phyloP scores from a whole-genome alignment of 768 basidiomycete species.

The Boletus fagicola region DNA sequence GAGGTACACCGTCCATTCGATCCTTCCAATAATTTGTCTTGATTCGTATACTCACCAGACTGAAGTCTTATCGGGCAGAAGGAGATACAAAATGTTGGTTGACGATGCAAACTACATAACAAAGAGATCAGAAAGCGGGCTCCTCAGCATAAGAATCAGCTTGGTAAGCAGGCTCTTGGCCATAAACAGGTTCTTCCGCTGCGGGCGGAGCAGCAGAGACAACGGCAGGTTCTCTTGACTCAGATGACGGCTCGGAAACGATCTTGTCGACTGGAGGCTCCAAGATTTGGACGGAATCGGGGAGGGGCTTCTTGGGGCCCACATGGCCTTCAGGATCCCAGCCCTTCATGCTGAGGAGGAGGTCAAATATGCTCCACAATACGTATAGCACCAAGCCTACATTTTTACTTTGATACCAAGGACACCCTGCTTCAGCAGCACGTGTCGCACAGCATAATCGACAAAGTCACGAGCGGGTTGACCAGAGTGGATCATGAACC shows the following conservation, averaged over 20 bases:
- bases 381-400: conserved; percentile 42
- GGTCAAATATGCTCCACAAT: conserved; percentile 13
- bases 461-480: conserved; percentile 97
- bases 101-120: conserved; percentile 18
- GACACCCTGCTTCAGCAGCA: conserved; percentile 97
- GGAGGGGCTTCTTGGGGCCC: conserved; percentile 91
- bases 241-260: conserved; percentile 84
- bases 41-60: neutral
- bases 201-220: conserved; percentile 49
- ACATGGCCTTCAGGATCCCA: conserved; percentile 87
- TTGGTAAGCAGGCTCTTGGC: conserved; percentile 36
- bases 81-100: conserved; percentile 16
- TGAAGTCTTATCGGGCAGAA: neutral
- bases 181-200: conserved; percentile 48
- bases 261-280: conserved; percentile 92
- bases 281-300: conserved; percentile 87
- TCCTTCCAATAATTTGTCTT: neutral
- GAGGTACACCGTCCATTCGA: neutral
- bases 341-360: conserved; percentile 81
- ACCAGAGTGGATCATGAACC: conserved; percentile 99
- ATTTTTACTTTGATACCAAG: conserved; percentile 99
- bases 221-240: conserved; percentile 71
- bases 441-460: conserved; percentile 96
- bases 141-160: conserved; percentile 48
- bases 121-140: conserved; percentile 54